Evolutionary conservation across 2,329 filamentous ascomycete genomes (phyloP), one percentile per base, ranked within the genome.

Genomic region (Ophiostoma populinum): DNA sequence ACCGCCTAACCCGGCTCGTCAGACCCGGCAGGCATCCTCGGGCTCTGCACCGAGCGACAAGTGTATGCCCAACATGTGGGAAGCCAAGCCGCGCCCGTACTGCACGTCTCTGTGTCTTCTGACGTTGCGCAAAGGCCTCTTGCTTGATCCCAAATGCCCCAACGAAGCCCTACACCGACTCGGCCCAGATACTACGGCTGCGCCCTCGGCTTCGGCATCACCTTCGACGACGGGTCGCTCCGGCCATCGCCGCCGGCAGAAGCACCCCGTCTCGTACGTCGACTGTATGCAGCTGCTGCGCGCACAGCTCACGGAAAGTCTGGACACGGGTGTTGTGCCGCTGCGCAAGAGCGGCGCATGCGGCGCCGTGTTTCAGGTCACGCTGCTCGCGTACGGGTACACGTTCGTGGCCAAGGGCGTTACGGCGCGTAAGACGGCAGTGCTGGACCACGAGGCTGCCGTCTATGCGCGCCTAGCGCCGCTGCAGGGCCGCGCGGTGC

Each of bases 371-470:
- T 63, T 65, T 42, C 46, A 51, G 36, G 44, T 63, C 4, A 57
- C 52, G 7, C 48, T 64, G 25, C 43, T 54, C 17, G 46, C 40
- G 2, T 53, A 61, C 40, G 52, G 57, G 40, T 64, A 63, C 46
- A 59, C 52, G 2, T 55, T 64, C 30, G 46, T 57, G 19, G 46
- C 51, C 33, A 65, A 65, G 43, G 54, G 53, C 16, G 39, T 31
- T 10, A 41, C 39, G 13, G 25, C 21, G 21, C 26, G 30, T 39
- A n/a, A n/a, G n/a, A n/a, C n/a, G 24, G 34, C 24, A 1, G 16
- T 12, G 32, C 34, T 43, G 24, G 12, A 39, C 24, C 19, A 42
- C 6, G 38, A 43, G 21, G 27, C 35, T 2, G 34, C 34, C 10
- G 18, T 42, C 6, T 43, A 41, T 35, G 8, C 35, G 17, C 25